Evolutionary conservation across 495 filamentous ascomycete species (phyloP).

Genomic region (Cercophora sp.): DNA sequence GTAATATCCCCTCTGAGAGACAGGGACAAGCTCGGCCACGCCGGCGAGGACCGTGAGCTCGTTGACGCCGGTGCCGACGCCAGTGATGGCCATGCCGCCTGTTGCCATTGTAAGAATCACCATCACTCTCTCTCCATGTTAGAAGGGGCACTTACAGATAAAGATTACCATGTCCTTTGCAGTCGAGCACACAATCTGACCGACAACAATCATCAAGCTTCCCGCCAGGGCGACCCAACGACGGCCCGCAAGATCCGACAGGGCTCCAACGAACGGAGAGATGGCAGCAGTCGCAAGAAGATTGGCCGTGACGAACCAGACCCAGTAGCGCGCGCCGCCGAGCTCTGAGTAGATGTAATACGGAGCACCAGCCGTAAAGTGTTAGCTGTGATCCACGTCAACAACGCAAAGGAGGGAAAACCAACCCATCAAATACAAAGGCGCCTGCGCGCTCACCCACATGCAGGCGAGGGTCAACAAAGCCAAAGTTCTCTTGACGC

Average conservation of each 20-base stretch:
- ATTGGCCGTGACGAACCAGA: conserved; percentile 71
- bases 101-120: conserved; percentile 4
- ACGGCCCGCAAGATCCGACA: conserved; percentile 67
- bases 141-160: conserved; percentile 48
- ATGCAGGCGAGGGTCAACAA: conserved; percentile 25
- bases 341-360: conserved; percentile 58
- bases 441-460: conserved; percentile 28
- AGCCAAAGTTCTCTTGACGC: conserved; percentile 13
- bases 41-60: conserved; percentile 35
- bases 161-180: conserved; percentile 65
- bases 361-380: conserved; percentile 18
- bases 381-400: not conserved
- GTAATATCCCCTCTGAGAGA: conserved; percentile 63
- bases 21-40: conserved; percentile 68
- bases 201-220: conserved; percentile 54
- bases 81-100: conserved; percentile 23
- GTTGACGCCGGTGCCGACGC: conserved; percentile 15
- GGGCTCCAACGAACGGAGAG: conserved; percentile 66
- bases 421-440: conserved; percentile 27
- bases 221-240: conserved; percentile 64
- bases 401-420: not conserved
- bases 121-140: too few relatives aligned
- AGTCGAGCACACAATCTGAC: conserved; percentile 63
- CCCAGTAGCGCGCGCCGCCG: conserved; percentile 62
- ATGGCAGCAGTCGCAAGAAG: conserved; percentile 63